Base-by-base conservation (phyloP, 768 basidiomycete genomes). In the Leccinum aurantiacum region DNA sequence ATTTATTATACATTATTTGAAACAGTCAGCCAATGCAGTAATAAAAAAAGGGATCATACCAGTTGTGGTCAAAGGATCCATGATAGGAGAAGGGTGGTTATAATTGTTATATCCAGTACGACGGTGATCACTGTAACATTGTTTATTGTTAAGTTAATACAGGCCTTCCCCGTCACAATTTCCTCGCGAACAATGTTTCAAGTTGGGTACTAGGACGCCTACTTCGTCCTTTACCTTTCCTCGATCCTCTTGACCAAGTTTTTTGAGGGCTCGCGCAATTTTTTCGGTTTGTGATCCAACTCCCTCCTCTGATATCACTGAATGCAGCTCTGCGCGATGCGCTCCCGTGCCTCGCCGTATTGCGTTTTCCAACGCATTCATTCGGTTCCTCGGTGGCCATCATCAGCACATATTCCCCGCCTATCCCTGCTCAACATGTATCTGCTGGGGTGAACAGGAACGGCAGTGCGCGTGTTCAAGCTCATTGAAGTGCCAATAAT, bases 21-120 rank as follows among this genome's bases (percentile, higher is more conserved):
- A 29, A n/a, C 27, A 35, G 14, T 2, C 13, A 11, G 19, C 14
- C 54, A 57, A 19, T 53, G 10, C 31, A 2, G 13, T 22, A 56
- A 10, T 14, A 2, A 38, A 27, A 6, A 17, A 46, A 73, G 71
- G 71, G 2, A 60, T 73, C 50, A n/a, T 73, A 33, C 67, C 71
- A 1, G 35, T 74, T 9, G 62, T 73, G 14, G 62, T 74, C 6
- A 69, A 65, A 55, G 67, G 60, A 11, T 54, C 59, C 10, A 1
- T 41, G 13, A 4, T 24, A 2, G 33, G n/a, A 49, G 49, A 50
- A 17, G 48, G 15, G 19, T 13, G 10, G 22, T 47, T 3, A 6
- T 24, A 48, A 24, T 24, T 10, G 2, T 1, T 47, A 47, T 47
- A 47, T 22, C 15, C 48, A 3, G 25, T 14, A 49, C 24, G 22